A percentile compares a stretch with the other conserved stretches of the same genome.
Evolutionary conservation across 2,329 filamentous ascomycete species (phyloP).

Genomic region (Stachybotrys elegans): DNA sequence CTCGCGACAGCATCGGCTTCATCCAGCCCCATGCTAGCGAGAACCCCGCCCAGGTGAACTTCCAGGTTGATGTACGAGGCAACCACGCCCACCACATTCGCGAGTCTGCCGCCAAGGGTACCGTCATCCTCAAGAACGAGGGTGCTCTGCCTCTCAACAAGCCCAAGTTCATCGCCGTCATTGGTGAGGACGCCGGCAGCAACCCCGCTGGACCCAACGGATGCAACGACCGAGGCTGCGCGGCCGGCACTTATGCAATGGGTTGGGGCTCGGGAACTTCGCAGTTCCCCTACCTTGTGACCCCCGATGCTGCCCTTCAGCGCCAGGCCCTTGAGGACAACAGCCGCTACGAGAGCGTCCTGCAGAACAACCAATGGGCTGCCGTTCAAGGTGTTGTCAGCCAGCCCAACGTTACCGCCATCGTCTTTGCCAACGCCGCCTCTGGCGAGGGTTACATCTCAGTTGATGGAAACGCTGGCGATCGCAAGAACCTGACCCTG

Average conservation of each 20-base stretch:
- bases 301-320: slow-evolving; percentile 66
- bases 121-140: slow-evolving; percentile 84
- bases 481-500: slow-evolving; percentile 87
- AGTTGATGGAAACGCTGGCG: slow-evolving; percentile 78
- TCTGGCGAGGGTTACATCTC: slow-evolving; percentile 83
- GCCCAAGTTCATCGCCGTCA: slow-evolving; percentile 69
- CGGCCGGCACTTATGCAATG: slow-evolving; percentile 63
- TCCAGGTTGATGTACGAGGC: slow-evolving; percentile 76
- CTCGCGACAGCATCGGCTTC: slow-evolving; percentile 66
- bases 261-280: slow-evolving; percentile 74
- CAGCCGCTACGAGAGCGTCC: slow-evolving; percentile 58
- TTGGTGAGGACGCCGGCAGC: slow-evolving; percentile 78
- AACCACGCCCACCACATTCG: slow-evolving; percentile 71
- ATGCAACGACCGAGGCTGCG: slow-evolving; percentile 62
- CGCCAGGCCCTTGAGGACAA: slow-evolving; percentile 56
- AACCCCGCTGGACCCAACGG: slow-evolving; percentile 74
- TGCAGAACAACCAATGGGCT: slow-evolving; percentile 58
- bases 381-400: slow-evolving; percentile 56
- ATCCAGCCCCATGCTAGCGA: slow-evolving; percentile 58
- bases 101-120: slow-evolving; percentile 71
- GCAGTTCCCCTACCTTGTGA: slow-evolving; percentile 71
- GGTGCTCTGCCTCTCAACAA: slow-evolving; percentile 71
- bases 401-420: slow-evolving; percentile 61
- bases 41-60: slow-evolving; percentile 65
- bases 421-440: slow-evolving; percentile 88